Conservation (phyloP, 2,329 filamentous ascomycete species). For the Sporothrix mexicana region DNA sequence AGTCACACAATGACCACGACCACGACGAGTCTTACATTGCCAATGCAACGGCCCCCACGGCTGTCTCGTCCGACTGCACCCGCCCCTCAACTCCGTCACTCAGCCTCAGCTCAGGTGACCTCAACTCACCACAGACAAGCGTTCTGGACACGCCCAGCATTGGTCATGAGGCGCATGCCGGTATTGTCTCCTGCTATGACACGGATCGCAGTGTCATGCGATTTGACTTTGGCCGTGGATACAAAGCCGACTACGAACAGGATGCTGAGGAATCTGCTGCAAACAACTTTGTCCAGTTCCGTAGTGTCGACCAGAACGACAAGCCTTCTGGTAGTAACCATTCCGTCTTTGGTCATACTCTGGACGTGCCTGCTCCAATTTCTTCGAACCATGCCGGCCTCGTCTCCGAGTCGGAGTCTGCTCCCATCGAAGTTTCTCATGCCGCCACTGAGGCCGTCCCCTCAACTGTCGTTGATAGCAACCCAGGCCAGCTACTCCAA, state of each 20-base stretch:
- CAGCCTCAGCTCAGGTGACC: constrained; percentile 27
- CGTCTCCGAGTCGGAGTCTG: constrained; percentile 25
- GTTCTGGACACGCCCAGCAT: constrained; percentile 30
- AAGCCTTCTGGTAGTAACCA: background rate
- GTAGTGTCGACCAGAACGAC: background rate
- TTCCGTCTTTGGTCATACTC: background rate
- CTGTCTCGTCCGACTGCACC: constrained; percentile 20
- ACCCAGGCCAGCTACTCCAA: background rate
- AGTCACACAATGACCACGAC: background rate
- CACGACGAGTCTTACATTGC: constrained; percentile 22
- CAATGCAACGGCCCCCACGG: background rate
- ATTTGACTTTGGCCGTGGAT: background rate
- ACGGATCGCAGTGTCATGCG: constrained; percentile 2
- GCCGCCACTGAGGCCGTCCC: background rate
- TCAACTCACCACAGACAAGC: constrained; percentile 31
- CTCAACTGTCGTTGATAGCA: background rate
- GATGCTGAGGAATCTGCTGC: background rate
- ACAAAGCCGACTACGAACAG: constrained; percentile 26
- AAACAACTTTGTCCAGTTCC: constrained; percentile 7
- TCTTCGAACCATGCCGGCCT: background rate
- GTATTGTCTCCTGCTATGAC: constrained; percentile 20
- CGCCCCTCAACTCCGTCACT: constrained; percentile 31
- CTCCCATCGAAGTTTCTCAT: background rate
- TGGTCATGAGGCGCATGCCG: background rate
- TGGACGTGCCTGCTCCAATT: background rate